Evolutionary conservation across 345 rosid genomes (phyloP), one percentile per base, ranked within the genome.

Genomic region (Schrenkiella parvula): DNA sequence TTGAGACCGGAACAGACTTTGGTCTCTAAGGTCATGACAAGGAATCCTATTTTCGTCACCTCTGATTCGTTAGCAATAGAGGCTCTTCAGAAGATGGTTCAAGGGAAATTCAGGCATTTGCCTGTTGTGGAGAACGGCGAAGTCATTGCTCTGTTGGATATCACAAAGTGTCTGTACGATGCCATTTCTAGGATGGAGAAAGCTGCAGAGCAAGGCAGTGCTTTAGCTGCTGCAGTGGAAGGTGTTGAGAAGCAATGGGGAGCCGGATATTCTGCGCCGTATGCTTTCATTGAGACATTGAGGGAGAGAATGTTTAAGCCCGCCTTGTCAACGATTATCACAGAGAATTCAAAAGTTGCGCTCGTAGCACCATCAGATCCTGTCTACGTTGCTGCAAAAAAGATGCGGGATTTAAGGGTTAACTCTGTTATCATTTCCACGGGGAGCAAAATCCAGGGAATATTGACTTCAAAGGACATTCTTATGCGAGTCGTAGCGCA

Each of bases 41-140:
- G 93, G 72, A 88, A 87, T 66, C 99, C 99, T 34, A 82, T 90
- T 69, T 95, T 92, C 74, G 98, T 95, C 8, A 80, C 87, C 0
- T 84, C 98, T 0, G 99, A 88, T 79, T 75, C 99, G 0, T 80
- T 90, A 67, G 99, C 99, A 18, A 84, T 90, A 5, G 99, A 90
- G 55, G 99, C 99, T 14, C 97, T 95, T 70, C 98, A 92, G 79
- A 92, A 88, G 80, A 95, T 95, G 99, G 89, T 92, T 46, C 98
- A 88, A 77, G 99, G 99, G 34, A 95, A 92, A 74, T 92, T 95
- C 63, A 88, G 97, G 79, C 98, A 95, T 38, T 95, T 95, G 57
- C 99, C 99, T 47, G 99, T 95, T 62, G 99, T 95, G 22, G 99
- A 95, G 84, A 92, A 88, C 41, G 99, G 98, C 43, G 98, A 95